Base-by-base conservation (phyloP, 2,329 filamentous ascomycete species). In the Xenoacremonium recifei region DNA sequence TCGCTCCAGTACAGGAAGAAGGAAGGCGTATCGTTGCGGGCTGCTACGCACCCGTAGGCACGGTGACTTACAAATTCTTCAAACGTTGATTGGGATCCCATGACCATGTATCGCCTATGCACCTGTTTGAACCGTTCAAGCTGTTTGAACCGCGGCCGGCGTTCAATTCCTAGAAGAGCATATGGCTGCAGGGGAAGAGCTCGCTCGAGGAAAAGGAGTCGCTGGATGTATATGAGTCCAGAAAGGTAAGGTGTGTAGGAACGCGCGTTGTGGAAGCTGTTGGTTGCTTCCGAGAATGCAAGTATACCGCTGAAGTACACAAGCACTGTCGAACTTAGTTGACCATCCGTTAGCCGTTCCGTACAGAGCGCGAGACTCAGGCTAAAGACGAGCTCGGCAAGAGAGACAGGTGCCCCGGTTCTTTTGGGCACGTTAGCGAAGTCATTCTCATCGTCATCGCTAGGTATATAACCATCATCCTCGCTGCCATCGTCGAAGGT, bases 291-390 rank as follows among this genome's bases (percentile, higher is more conserved):
- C 17, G 33, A 31, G 36, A 47, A 40, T 13, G 36, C 32, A 30
- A 47, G 38, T 16, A 47, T 35, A n/a, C 44, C 40, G 21, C 37
- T 43, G 19, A 43, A 47, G 21, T 43, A 47, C 15, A 47, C 37
- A 3, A 47, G 37, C 33, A 47, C 20, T 10, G 40, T 47, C 5
- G 30, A 44, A 7, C 23, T n/a, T 13, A 38, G 34, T 11, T 42
- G 23, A 10, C 44, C 15, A 35, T 47, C 21, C 4, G 31, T 18
- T 6, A 34, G 36, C 21, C 21, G 7, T 30, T 38, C 12, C 13
- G 9, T 42, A 16, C 29, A 21, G 16, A 45, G 21, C 27, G 29
- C 16, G n/a, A 45, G 23, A 20, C 27, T 27, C 13, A 37, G 31
- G 15, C 21, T 5, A 25, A 34, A 37, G 10, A 31, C 11, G 35